Percentiles rank a stretch among this genome's conserved stretches.
These are phyloP conservation scores for Acrodontium crateriforme DNA, from an alignment of 2,329 filamentous ascomycete genomes.

Conservation along the genomic window DNA sequence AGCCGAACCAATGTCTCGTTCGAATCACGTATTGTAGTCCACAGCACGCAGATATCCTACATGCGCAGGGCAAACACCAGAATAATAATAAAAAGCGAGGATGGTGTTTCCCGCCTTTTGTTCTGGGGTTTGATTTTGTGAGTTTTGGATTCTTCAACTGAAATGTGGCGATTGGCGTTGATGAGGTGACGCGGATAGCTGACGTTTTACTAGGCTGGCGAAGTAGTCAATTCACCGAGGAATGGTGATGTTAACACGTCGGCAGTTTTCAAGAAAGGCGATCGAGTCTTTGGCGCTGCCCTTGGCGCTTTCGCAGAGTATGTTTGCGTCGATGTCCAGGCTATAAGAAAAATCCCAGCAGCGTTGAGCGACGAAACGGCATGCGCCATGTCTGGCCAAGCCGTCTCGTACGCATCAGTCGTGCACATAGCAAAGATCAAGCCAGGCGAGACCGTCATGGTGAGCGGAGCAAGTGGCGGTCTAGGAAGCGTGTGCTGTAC, in stretches of 20 bases:
- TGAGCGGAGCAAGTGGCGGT: slow-evolving; percentile 42
- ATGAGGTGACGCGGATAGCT: too few species aligned
- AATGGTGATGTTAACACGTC: slow-evolving; percentile 1
- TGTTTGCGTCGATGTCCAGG: slow-evolving; percentile 28
- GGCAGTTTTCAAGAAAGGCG: slow-evolving; percentile 29
- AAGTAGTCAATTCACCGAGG: slow-evolving; percentile 24
- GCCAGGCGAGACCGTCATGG: slow-evolving; percentile 37
- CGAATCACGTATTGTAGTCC: slow-evolving; percentile 42
- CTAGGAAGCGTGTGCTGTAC: slow-evolving; percentile 42
- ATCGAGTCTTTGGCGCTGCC: slow-evolving; percentile 40
- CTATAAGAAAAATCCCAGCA: slow-evolving; percentile 32
- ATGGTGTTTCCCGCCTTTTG: slow-evolving; percentile 44
- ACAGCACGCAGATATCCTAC: slow-evolving; percentile 48
- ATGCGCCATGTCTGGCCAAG: slow-evolving; percentile 41
- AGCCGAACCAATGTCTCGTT: slow-evolving; percentile 29
- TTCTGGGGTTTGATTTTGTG: slow-evolving; percentile 47
- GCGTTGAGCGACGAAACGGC: slow-evolving; percentile 35
- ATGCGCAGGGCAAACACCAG: slow-evolving; percentile 45
- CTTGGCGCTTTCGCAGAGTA: slow-evolving; percentile 41
- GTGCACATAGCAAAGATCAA: slow-evolving; percentile 28
- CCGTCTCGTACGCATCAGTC: slow-evolving; percentile 41
- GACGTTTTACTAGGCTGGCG: too few species aligned
- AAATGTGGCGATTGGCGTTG: too few species aligned
- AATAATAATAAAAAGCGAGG: slow-evolving; percentile 37
- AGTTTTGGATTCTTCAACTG: too few species aligned